Evolutionary conservation across 371 early-diverging fungal genomes (phyloP).

Genomic region (Mucor velutinosus): DNA sequence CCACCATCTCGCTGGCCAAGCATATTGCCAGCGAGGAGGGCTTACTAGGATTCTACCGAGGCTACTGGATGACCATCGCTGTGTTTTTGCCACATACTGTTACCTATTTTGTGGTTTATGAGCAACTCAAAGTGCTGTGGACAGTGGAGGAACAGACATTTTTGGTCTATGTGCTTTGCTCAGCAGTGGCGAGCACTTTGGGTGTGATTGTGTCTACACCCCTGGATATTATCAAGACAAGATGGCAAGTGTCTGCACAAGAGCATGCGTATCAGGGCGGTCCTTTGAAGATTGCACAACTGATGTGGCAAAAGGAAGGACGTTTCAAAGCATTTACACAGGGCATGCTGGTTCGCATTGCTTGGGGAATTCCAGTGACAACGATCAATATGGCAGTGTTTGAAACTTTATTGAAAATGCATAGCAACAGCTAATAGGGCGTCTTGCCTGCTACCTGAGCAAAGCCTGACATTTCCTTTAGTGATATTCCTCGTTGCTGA

Average conservation of each 20-base stretch:
- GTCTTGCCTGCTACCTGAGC: constrained; percentile 17
- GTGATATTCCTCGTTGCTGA: constrained; percentile 48
- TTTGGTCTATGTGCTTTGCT: constrained; percentile 53
- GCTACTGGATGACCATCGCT: constrained; percentile 67
- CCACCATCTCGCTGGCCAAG: constrained; percentile 2
- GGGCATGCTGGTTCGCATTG: constrained; percentile 62
- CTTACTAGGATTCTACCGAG: constrained; percentile 65
- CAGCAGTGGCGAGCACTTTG: constrained; percentile 63
- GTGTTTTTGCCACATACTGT: constrained; percentile 69
- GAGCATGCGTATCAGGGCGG: constrained; percentile 47
- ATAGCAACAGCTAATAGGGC: constrained; percentile 1
- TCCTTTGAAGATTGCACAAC: constrained; percentile 34
- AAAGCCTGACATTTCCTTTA: constrained; percentile 28
- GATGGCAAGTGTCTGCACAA: constrained; percentile 87
- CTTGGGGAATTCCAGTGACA: constrained; percentile 69
- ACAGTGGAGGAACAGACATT: constrained; percentile 23
- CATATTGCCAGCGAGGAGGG: constrained; percentile 59
- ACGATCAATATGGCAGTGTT: constrained; percentile 71
- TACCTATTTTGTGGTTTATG: constrained; percentile 75
- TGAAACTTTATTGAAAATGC: constrained; percentile 58
- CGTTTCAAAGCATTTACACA: constrained; percentile 63
- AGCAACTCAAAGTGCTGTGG: constrained; percentile 63
- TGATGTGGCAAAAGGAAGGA: constrained; percentile 60
- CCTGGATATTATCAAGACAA: constrained; percentile 94
- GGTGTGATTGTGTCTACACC: constrained; percentile 94